Evolutionary conservation across 2,329 filamentous ascomycete genomes (phyloP).

Genomic region (Cadophora sp.): DNA sequence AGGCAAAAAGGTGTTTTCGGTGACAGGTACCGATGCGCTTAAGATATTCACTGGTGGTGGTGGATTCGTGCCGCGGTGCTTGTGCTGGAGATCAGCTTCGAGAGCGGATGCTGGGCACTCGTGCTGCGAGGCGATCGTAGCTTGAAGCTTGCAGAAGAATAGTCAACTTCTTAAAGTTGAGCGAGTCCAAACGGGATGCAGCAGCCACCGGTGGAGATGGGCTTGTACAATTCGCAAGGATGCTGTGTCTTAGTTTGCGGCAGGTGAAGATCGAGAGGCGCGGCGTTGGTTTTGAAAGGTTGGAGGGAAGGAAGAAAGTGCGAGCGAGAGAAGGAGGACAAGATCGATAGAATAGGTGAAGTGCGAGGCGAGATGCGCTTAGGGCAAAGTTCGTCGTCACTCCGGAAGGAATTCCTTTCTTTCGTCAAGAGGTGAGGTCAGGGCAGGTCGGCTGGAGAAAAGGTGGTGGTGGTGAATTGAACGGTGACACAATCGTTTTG

Average conservation of each 20-base stretch:
- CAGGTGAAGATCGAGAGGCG: slow-evolving; percentile 26
- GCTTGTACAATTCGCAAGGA: slow-evolving; percentile 31
- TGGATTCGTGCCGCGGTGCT: too few species aligned
- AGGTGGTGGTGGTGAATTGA: background rate
- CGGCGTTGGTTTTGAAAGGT: slow-evolving; percentile 21
- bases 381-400: slow-evolving; percentile 1
- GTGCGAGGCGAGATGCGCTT: background rate
- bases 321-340: slow-evolving; percentile 2
- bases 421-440: background rate
- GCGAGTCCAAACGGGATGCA: slow-evolving; percentile 19
- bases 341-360: background rate
- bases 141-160: slow-evolving; percentile 28
- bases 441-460: background rate
- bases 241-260: slow-evolving; percentile 32
- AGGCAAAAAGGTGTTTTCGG: background rate
- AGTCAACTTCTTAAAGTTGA: slow-evolving; percentile 19
- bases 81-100: slow-evolving; percentile 1
- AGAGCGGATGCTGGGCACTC: slow-evolving; percentile 6
- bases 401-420: background rate
- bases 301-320: slow-evolving; percentile 10
- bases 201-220: slow-evolving; percentile 19
- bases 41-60: background rate
- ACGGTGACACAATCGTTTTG: slow-evolving; percentile 9
- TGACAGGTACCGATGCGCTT: slow-evolving; percentile 2
- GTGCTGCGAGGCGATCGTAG: slow-evolving; percentile 30